These are phyloP conservation scores for Lodderomyces orthopsilosis DNA, from an alignment of 1,139 yeast genomes.

Conservation along the genomic window DNA sequence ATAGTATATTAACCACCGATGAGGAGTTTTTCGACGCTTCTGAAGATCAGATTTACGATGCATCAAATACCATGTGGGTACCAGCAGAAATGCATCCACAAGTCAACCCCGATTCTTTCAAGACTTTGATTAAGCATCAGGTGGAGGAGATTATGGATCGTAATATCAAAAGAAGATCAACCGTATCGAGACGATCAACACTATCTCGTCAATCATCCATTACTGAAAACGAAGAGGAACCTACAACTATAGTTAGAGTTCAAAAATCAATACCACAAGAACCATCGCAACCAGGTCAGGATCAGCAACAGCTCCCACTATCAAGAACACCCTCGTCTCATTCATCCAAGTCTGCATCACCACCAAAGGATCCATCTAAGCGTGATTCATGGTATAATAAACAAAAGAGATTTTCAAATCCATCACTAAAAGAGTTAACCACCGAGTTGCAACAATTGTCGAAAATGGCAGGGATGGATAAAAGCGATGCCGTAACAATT, in stretches of 20 bases:
- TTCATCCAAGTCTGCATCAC: constrained; percentile 14
- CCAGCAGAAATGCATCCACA: constrained; percentile 95
- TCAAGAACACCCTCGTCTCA: constrained; percentile 7
- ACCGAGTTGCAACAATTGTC: constrained; percentile 64
- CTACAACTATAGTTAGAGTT: background rate
- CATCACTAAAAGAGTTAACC: constrained; percentile 66
- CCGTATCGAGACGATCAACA: constrained; percentile 32
- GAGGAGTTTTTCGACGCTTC: constrained; percentile 26
- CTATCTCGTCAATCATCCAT: constrained; percentile 18
- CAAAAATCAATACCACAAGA: background rate
- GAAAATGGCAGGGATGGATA: constrained; percentile 68
- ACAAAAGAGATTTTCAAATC: constrained; percentile 34
- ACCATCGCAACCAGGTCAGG: constrained; percentile 1
- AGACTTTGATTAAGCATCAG: constrained; percentile 74
- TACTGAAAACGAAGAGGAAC: constrained; percentile 2
- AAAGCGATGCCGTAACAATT: constrained; percentile 69
- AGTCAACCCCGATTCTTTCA: constrained; percentile 87
- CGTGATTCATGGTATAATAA: constrained; percentile 15
- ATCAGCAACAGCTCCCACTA: constrained; percentile 5
- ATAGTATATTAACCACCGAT: constrained; percentile 14
- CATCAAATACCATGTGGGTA: constrained; percentile 68
- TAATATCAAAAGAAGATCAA: constrained; percentile 19
- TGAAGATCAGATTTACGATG: constrained; percentile 27
- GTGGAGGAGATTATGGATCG: constrained; percentile 68
- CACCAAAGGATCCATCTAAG: constrained; percentile 11